Conservation (phyloP, 192 early-diverging fungal species). For the Globomyces pollinis-pini region DNA sequence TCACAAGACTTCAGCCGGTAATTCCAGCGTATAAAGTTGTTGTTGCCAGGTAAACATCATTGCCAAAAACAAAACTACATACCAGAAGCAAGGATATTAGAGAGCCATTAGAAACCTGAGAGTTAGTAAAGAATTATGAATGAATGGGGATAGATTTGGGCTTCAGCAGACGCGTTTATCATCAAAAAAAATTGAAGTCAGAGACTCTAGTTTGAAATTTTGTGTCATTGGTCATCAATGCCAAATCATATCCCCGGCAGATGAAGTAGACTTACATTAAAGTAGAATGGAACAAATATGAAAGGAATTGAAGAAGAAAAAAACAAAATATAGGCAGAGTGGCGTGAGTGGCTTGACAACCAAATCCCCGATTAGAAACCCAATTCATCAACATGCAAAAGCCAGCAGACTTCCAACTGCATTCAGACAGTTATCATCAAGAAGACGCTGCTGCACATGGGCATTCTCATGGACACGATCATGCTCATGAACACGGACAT, state of each 20-base stretch:
- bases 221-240: slow-evolving; percentile 2
- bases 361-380: neutral
- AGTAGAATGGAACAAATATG: no score
- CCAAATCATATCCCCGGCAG: neutral
- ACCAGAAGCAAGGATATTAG: neutral
- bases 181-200: slow-evolving; percentile 3
- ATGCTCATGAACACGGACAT: slow-evolving; percentile 11
- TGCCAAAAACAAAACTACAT: neutral
- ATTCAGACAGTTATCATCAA: neutral
- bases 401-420: neutral
- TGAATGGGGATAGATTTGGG: neutral
- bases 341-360: neutral
- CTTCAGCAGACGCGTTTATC: slow-evolving; percentile 11
- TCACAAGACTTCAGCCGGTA: slow-evolving; percentile 1
- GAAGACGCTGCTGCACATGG: no score
- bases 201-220: slow-evolving; percentile 12
- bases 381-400: neutral
- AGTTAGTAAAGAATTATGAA: neutral
- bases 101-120: neutral
- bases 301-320: no score
- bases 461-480: neutral
- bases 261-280: neutral
- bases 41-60: slow-evolving; percentile 4
- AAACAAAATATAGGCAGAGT: no score
- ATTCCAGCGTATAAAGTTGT: slow-evolving; percentile 12